Evolutionary conservation across 441 rosid genomes (phyloP).

Genomic region (Codiaeum variegatum): DNA sequence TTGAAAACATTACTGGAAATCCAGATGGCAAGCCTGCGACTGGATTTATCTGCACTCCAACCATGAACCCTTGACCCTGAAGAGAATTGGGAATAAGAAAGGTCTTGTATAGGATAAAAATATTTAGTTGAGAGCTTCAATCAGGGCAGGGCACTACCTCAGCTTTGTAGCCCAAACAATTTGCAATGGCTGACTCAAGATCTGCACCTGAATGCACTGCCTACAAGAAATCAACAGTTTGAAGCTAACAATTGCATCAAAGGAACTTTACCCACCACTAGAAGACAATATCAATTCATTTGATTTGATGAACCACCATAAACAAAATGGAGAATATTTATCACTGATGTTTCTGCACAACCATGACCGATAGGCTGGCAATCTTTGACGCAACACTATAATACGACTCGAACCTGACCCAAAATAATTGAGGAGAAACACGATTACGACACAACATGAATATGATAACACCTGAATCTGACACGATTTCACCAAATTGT

Average conservation of each 20-base stretch:
- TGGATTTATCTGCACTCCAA: conserved; percentile 94
- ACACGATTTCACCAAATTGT: no score
- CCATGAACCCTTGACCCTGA: conserved; percentile 99
- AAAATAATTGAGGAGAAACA: no score
- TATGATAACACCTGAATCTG: no score
- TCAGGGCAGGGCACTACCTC: conserved; percentile 48
- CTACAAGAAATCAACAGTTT: conserved; percentile 37
- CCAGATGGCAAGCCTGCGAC: conserved; percentile 87
- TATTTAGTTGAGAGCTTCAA: conserved; percentile 18
- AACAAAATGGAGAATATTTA: conserved; percentile 3
- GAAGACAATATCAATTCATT: conserved; percentile 1
- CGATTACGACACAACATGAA: no score
- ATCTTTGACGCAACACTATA: no score
- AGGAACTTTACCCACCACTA: conserved; percentile 9
- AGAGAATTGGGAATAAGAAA: conserved; percentile 20
- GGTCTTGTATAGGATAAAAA: conserved; percentile 21
- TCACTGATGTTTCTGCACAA: not conserved
- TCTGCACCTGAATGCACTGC: conserved; percentile 99
- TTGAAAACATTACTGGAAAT: conserved; percentile 59
- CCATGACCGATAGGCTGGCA: not conserved
- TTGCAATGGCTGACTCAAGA: conserved; percentile 90
- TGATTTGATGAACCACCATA: not conserved
- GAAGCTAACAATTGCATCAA: conserved; percentile 15
- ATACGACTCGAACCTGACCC: no score
- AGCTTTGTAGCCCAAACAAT: conserved; percentile 90